Percentiles rank a stretch among this genome's conserved stretches.
These are phyloP conservation scores for Alnus glutinosa DNA, from an alignment of 306 rosid species.

Conservation along the genomic window DNA sequence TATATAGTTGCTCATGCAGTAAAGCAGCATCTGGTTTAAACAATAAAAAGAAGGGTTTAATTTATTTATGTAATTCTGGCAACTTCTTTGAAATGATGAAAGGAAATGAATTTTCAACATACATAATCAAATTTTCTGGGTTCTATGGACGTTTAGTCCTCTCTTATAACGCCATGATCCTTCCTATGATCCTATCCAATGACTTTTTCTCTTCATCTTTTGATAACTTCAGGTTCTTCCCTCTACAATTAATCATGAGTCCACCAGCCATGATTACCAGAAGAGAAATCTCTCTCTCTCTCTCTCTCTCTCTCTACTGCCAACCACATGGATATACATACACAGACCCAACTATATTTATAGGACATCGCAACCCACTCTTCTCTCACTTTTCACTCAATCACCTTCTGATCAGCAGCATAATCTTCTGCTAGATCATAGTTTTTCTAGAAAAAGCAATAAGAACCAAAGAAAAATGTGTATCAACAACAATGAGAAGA, in stretches of 20 bases:
- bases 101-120: slow-evolving; percentile 1
- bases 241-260: slow-evolving; percentile 24
- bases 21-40: neutral
- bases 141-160: neutral
- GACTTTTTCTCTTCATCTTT: neutral
- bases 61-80: neutral
- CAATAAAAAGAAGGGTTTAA: neutral
- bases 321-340: slow-evolving; percentile 9
- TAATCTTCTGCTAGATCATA: neutral
- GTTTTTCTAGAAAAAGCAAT: neutral
- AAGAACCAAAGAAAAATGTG: slow-evolving; percentile 34
- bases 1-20: neutral
- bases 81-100: neutral
- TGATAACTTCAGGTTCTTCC: neutral
- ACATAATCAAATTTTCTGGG: neutral
- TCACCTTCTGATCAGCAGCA: neutral
- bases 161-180: neutral
- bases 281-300: slow-evolving; percentile 25
- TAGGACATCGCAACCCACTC: slow-evolving; percentile 3
- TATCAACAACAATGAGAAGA: slow-evolving; percentile 15
- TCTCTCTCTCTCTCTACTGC: neutral
- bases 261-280: slow-evolving; percentile 32
- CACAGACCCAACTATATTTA: neutral
- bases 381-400: slow-evolving; percentile 8
- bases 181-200: neutral